Percentiles rank a stretch among this genome's conserved stretches.
Evolutionary conservation across 2,329 filamentous ascomycete genomes (phyloP).

Genomic region (Coleophoma eucalyptorum): DNA sequence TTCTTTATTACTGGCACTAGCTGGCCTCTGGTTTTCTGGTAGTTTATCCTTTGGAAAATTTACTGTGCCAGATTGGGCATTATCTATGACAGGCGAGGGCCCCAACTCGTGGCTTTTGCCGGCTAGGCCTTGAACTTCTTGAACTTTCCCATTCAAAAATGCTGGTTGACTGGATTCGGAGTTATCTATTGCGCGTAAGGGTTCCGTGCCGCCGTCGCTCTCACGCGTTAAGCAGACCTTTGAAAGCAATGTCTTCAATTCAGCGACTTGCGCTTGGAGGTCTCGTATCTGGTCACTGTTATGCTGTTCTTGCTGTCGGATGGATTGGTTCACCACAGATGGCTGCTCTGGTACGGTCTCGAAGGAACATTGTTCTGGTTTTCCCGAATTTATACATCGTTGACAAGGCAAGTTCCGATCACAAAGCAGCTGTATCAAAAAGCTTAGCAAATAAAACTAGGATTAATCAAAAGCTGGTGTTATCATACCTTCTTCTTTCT

Average conservation of each 20-base stretch:
- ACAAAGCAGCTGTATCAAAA: constrained; percentile 3
- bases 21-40: no score
- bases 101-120: no score
- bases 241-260: constrained; percentile 8
- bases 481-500: constrained; percentile 21
- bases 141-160: background rate
- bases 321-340: background rate
- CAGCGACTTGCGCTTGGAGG: constrained; percentile 5
- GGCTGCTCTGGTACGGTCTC: background rate
- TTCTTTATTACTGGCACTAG: background rate
- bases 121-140: background rate
- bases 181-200: no score
- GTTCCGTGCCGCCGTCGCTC: no score
- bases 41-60: no score
- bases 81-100: no score
- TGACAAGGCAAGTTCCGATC: constrained; percentile 7
- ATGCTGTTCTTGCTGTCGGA: background rate
- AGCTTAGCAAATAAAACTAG: no score
- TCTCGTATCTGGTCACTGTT: constrained; percentile 10
- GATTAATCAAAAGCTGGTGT: no score
- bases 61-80: no score
- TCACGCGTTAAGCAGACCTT: background rate
- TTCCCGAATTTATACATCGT: constrained; percentile 5
- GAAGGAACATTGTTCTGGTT: constrained; percentile 6
- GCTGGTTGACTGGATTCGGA: background rate